These are phyloP conservation scores for Volvariella surrecta DNA, from an alignment of 1,284 basidiomycete genomes.

Conservation along the genomic window DNA sequence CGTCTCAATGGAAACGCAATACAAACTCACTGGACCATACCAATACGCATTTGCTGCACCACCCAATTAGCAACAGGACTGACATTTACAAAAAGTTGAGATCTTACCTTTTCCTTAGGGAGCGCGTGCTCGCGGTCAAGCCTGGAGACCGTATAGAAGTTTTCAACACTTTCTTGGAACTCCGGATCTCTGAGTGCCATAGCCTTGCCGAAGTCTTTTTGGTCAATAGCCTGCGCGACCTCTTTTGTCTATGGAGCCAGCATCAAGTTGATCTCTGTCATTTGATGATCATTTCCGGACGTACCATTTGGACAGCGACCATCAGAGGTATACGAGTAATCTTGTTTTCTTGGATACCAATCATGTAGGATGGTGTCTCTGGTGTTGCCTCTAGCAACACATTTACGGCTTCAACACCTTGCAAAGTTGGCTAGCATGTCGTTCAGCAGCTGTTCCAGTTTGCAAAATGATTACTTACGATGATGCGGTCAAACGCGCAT, in stretches of 20 bases:
- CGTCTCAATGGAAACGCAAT: constrained; percentile 1
- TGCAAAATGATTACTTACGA: constrained; percentile 43
- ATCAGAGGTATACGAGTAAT: constrained; percentile 87
- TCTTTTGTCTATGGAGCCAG: constrained; percentile 62
- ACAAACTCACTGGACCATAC: constrained; percentile 80
- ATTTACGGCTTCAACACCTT: constrained; percentile 91
- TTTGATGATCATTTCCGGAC: not conserved
- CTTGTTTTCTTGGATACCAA: constrained; percentile 94
- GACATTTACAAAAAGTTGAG: not conserved
- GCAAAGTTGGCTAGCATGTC: constrained; percentile 71
- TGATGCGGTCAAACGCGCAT: constrained; percentile 87
- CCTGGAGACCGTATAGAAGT: constrained; percentile 71
- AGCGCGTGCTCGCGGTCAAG: constrained; percentile 54
- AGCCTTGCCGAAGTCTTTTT: constrained; percentile 82
- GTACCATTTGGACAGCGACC: constrained; percentile 84
- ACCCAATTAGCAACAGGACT: constrained; percentile 4
- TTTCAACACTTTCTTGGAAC: constrained; percentile 81
- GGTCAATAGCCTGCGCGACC: constrained; percentile 77
- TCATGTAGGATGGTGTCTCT: constrained; percentile 94
- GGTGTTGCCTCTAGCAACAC: constrained; percentile 86
- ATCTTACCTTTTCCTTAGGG: constrained; percentile 55
- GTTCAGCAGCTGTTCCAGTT: constrained; percentile 1
- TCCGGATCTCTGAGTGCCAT: constrained; percentile 89
- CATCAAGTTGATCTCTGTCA: not conserved
- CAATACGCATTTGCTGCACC: constrained; percentile 71